A percentile compares a stretch with the other conserved stretches of the same genome.
Evolutionary conservation across 169 alveolate genomes (phyloP).

Genomic region (Plasmodium knowlesi): DNA sequence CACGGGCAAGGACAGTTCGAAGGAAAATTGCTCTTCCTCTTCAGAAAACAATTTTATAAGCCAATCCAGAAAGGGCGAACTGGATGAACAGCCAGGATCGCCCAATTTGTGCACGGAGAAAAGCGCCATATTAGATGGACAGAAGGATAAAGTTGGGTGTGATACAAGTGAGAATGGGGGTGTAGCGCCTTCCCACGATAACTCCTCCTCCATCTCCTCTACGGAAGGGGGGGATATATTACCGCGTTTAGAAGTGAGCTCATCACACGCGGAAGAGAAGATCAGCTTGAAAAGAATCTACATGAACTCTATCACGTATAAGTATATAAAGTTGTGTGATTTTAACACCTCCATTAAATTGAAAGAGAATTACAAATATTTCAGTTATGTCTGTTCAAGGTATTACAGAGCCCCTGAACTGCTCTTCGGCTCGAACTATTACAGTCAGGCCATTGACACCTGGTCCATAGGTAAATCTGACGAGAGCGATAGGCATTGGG

Average conservation of each 20-base stretch:
- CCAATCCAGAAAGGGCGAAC: background rate
- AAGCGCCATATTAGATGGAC: background rate
- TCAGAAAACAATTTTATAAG: background rate
- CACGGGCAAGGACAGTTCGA: background rate
- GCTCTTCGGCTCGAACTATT: constrained; percentile 98
- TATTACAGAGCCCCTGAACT: constrained; percentile 99
- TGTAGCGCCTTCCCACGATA: background rate
- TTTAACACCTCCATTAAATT: constrained; percentile 45
- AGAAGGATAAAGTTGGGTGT: background rate
- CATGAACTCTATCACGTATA: constrained; percentile 36
- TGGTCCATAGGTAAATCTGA: constrained; percentile 96
- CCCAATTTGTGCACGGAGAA: background rate
- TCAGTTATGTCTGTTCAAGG: constrained; percentile 96
- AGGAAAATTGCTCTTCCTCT: background rate
- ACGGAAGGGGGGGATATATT: background rate
- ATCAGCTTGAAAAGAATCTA: background rate
- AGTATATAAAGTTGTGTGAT: constrained; percentile 56
- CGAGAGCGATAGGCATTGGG: background rate
- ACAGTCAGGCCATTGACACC: constrained; percentile 96
- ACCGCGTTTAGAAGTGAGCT: background rate
- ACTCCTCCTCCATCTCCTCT: background rate
- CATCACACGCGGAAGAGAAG: background rate
- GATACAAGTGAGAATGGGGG: background rate
- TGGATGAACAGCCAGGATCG: background rate
- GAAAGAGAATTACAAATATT: constrained; percentile 60